phyloP scores from a whole-genome alignment of 495 filamentous ascomycete species.

The Trichocladium antarcticum region DNA sequence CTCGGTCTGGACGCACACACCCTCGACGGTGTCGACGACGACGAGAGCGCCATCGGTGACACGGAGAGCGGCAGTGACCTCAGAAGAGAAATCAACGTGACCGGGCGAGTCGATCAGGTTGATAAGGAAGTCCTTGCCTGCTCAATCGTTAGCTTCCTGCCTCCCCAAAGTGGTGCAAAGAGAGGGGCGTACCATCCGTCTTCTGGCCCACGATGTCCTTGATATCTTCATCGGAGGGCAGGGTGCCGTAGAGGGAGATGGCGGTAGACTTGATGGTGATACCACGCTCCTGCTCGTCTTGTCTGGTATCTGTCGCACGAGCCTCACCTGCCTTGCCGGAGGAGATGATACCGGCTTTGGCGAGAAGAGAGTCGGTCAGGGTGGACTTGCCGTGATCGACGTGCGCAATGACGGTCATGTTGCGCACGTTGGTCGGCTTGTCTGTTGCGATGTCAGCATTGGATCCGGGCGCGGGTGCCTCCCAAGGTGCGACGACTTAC shows the following conservation, averaged over 20 bases:
- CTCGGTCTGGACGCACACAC: slow-evolving; percentile 99
- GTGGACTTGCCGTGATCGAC: slow-evolving; percentile 99
- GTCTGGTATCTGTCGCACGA: slow-evolving; percentile 92
- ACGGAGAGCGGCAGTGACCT: slow-evolving; percentile 98
- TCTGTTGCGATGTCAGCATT: slow-evolving; percentile 36
- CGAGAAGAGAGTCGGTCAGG: slow-evolving; percentile 95
- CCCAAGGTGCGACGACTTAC: slow-evolving; percentile 16
- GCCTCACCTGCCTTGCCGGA: slow-evolving; percentile 92
- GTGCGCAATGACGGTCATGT: slow-evolving; percentile 99
- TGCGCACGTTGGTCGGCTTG: slow-evolving; percentile 91
- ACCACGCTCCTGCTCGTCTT: slow-evolving; percentile 97
- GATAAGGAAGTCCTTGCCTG: slow-evolving; percentile 89
- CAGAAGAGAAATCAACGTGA: slow-evolving; percentile 99
- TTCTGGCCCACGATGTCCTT: slow-evolving; percentile 86
- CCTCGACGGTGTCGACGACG: slow-evolving; percentile 98
- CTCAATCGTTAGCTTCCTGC: slow-evolving; percentile 1
- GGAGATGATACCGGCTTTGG: slow-evolving; percentile 99
- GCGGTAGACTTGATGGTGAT: slow-evolving; percentile 99
- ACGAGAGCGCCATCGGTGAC: slow-evolving; percentile 99
- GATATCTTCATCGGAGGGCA: slow-evolving; percentile 71
- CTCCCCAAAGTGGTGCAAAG: not conserved
- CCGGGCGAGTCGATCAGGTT: slow-evolving; percentile 99
- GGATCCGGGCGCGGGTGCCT: not conserved
- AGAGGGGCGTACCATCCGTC: slow-evolving; percentile 45
- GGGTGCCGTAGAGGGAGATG: slow-evolving; percentile 90